phyloP scores from a whole-genome alignment of 148 eudicot species.

The Rhododendron williamsianum region DNA sequence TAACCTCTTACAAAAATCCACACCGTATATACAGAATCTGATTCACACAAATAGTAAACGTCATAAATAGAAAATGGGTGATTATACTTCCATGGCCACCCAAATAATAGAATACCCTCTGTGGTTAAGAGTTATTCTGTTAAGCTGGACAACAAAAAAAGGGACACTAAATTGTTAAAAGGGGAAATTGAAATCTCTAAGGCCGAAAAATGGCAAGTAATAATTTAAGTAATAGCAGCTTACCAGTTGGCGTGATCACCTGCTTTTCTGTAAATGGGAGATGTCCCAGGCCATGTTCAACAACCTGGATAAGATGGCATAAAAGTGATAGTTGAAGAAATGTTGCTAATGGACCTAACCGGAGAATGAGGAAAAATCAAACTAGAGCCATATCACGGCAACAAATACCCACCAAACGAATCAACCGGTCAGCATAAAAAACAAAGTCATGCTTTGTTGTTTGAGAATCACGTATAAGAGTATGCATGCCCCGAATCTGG shows the following conservation, averaged over 20 bases:
- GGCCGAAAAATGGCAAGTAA: background rate
- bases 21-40: constrained; percentile 96
- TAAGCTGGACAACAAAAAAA: background rate
- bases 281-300: constrained; percentile 96
- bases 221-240: constrained; percentile 15
- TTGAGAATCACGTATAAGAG: constrained; percentile 77
- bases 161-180: background rate
- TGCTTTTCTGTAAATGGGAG: constrained; percentile 95
- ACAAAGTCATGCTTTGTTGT: constrained; percentile 89
- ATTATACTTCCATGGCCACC: background rate
- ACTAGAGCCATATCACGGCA: background rate
- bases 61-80: background rate
- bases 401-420: constrained; percentile 58
- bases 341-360: background rate
- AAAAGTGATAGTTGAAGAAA: background rate
- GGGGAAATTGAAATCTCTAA: background rate
- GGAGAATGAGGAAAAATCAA: background rate
- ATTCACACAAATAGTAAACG: constrained; percentile 14
- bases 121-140: background rate
- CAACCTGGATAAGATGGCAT: constrained; percentile 45
- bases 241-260: constrained; percentile 93
- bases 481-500: constrained; percentile 94
- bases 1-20: constrained; percentile 88
- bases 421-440: constrained; percentile 83
- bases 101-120: background rate